Conservation (phyloP, 345 rosid genomes). For the Boechera retrofracta region DNA sequence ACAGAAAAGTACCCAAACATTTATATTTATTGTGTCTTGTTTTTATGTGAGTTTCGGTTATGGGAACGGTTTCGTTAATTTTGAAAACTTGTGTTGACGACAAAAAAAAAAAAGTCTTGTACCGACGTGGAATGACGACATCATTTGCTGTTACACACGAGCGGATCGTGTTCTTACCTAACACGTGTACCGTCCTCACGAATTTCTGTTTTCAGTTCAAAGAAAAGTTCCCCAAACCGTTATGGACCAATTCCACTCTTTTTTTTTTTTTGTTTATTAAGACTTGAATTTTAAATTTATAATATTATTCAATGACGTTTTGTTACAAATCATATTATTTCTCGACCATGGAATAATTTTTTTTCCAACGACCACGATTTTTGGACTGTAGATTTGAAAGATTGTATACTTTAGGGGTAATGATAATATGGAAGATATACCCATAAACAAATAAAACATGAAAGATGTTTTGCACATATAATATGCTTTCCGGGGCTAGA, state of each 20-base stretch:
- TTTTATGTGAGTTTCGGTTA: slow-evolving; percentile 46
- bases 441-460: not conserved
- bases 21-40: slow-evolving; percentile 30
- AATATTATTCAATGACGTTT: not conserved
- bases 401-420: not conserved
- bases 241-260: slow-evolving; percentile 40
- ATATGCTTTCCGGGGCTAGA: not conserved
- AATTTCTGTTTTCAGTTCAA: slow-evolving; percentile 39
- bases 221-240: slow-evolving; percentile 34
- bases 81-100: slow-evolving; percentile 38
- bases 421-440: not conserved
- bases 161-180: slow-evolving; percentile 42
- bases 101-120: slow-evolving; percentile 18
- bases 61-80: slow-evolving; percentile 48
- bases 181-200: slow-evolving; percentile 39
- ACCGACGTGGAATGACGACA: slow-evolving; percentile 42
- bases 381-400: not conserved
- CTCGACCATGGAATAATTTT: not conserved
- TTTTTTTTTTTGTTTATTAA: not conserved
- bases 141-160: slow-evolving; percentile 44
- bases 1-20: slow-evolving; percentile 33
- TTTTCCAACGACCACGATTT: not conserved
- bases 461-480: not conserved
- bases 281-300: not conserved
- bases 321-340: not conserved